A percentile compares a stretch with the other conserved stretches of the same genome.
Conservation (phyloP, 2,329 filamentous ascomycete species). For the Aspergillus uvarum region DNA sequence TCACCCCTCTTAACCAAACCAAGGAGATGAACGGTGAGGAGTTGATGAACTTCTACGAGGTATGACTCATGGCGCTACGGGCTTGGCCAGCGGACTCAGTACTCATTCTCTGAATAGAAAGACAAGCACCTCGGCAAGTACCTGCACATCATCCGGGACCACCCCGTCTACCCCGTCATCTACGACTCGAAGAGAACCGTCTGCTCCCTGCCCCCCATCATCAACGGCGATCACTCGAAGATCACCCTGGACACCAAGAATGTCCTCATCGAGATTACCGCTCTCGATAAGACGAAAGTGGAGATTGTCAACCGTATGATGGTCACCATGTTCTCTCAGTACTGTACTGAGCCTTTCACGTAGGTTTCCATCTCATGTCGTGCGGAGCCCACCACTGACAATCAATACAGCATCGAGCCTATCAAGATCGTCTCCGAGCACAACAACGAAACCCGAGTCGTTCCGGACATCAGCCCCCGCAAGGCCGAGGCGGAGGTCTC, state of each 20-base stretch:
- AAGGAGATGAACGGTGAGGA: conserved; percentile 83
- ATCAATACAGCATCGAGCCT: conserved; percentile 66
- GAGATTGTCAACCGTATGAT: conserved; percentile 95
- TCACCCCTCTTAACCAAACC: conserved; percentile 85
- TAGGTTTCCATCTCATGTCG: conserved; percentile 27
- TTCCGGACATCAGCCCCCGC: conserved; percentile 76
- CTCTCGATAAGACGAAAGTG: conserved; percentile 91
- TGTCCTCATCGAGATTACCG: conserved; percentile 95
- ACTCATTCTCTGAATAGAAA: conserved; percentile 53
- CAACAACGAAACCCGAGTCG: conserved; percentile 78
- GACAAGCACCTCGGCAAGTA: conserved; percentile 89
- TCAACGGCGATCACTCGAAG: conserved; percentile 96
- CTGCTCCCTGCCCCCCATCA: conserved; percentile 93
- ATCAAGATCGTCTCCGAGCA: conserved; percentile 90
- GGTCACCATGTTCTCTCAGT: conserved; percentile 94
- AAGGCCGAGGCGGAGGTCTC: conserved; percentile 79
- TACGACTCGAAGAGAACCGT: conserved; percentile 84
- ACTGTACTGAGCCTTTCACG: conserved; percentile 84
- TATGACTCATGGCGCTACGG: conserved; percentile 27
- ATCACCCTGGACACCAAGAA: conserved; percentile 89
- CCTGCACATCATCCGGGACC: conserved; percentile 91
- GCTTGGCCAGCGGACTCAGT: not conserved
- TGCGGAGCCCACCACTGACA: conserved; percentile 8
- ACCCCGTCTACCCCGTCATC: conserved; percentile 92
- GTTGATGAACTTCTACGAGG: conserved; percentile 89